Evolutionary conservation across 345 rosid species (phyloP).

Genomic region (Mangifera indica): DNA sequence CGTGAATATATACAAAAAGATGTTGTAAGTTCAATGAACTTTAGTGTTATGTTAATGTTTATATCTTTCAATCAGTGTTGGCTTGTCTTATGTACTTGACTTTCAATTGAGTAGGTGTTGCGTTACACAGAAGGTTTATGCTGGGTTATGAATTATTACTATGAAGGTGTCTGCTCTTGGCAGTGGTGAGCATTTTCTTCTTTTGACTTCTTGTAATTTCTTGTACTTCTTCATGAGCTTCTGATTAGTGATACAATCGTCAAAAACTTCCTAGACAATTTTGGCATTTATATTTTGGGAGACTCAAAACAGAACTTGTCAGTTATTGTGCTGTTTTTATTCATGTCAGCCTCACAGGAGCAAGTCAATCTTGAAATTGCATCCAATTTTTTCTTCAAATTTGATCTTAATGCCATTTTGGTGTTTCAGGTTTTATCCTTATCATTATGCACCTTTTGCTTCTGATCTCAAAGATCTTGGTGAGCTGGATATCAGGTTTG

Average conservation of each 20-base stretch:
- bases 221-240: conserved; percentile 4
- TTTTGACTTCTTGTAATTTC: background rate
- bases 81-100: conserved; percentile 16
- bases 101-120: conserved; percentile 51
- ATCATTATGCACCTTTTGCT: conserved; percentile 97
- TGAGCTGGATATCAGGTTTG: conserved; percentile 61
- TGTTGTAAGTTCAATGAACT: conserved; percentile 60
- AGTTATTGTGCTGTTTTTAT: background rate
- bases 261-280: conserved; percentile 23
- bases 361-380: background rate
- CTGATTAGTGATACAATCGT: background rate
- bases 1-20: conserved; percentile 70
- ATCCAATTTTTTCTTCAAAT: background rate
- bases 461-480: conserved; percentile 84
- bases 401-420: background rate
- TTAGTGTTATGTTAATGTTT: background rate
- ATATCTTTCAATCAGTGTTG: background rate
- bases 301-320: background rate
- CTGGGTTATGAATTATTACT: conserved; percentile 96
- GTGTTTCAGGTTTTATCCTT: conserved; percentile 80
- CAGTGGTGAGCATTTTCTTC: conserved; percentile 61
- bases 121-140: conserved; percentile 89
- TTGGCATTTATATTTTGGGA: background rate
- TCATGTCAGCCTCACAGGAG: background rate
- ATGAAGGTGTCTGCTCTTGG: conserved; percentile 98